Conservation (phyloP, 2,329 filamentous ascomycete species). For the Chaetomium sp. region DNA sequence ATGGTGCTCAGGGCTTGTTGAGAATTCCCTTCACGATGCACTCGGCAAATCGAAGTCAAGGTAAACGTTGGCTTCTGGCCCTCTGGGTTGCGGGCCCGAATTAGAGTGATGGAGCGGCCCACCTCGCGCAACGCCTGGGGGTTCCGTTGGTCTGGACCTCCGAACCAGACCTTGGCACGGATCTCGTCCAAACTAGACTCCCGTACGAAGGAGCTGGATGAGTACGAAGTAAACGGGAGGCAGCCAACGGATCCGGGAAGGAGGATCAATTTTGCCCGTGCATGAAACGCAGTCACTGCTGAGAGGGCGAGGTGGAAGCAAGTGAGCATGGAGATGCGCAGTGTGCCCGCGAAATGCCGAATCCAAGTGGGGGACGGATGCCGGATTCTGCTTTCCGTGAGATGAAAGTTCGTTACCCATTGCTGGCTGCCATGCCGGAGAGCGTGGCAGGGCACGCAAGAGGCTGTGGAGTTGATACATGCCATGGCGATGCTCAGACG, state of each 20-base stretch:
- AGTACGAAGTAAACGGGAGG: conserved; percentile 19
- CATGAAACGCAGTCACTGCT: conserved; percentile 24
- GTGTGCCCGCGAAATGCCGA: neutral
- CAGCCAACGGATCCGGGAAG: conserved; percentile 23
- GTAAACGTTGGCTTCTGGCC: conserved; percentile 11
- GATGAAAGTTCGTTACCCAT: conserved; percentile 6
- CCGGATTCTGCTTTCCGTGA: conserved; percentile 26
- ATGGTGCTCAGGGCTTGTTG: neutral
- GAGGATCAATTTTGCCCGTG: neutral
- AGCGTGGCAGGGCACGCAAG: neutral
- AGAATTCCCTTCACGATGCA: neutral
- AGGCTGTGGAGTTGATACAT: conserved; percentile 20
- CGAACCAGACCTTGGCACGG: conserved; percentile 7
- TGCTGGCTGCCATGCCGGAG: neutral
- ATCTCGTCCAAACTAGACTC: neutral
- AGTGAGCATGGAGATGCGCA: conserved; percentile 3
- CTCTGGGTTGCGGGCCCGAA: conserved; percentile 4
- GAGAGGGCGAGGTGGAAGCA: neutral
- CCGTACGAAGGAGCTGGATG: neutral
- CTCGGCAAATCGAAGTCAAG: neutral
- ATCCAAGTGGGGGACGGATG: conserved; percentile 26
- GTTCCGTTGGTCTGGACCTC: neutral
- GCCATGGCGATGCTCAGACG: conserved; percentile 33
- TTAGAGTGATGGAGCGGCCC: conserved; percentile 3
- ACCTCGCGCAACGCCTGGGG: neutral